Conservation (phyloP, 139 green algal species). For the Chlamydomonas incerta region DNA sequence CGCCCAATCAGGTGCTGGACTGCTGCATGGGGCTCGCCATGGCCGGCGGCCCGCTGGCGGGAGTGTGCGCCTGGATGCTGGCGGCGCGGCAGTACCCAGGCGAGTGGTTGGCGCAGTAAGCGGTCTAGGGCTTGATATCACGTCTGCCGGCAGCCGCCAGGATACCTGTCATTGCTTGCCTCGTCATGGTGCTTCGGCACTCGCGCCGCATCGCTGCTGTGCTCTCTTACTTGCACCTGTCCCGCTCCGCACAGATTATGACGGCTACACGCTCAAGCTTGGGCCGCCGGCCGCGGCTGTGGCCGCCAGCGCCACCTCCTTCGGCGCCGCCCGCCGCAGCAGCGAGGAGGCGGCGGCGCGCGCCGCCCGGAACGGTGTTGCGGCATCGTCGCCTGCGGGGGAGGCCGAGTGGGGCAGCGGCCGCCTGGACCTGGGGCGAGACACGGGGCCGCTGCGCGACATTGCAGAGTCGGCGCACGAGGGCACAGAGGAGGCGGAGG, state of each 20-base stretch:
- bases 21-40: conserved; percentile 7
- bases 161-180: not conserved
- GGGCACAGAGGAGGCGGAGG: no score
- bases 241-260: conserved; percentile 13
- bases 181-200: not conserved
- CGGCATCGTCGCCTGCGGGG: no score
- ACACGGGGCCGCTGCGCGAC: not conserved
- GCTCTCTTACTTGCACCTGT: not conserved
- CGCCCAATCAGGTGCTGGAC: conserved; percentile 38
- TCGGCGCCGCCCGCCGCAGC: not conserved
- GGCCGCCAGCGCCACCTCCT: not conserved
- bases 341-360: not conserved
- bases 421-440: no score
- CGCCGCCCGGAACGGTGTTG: no score
- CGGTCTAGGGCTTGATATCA: not conserved
- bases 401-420: no score
- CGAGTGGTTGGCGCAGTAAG: not conserved
- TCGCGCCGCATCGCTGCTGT: not conserved
- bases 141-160: not conserved
- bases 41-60: conserved; percentile 14
- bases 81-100: conserved; percentile 35
- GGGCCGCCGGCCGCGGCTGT: not conserved
- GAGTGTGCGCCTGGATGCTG: conserved; percentile 41
- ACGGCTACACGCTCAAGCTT: conserved; percentile 25
- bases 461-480: no score